These are phyloP conservation scores for Lolium perenne DNA, from an alignment of 176 grass and related monocot species.

Conservation along the genomic window DNA sequence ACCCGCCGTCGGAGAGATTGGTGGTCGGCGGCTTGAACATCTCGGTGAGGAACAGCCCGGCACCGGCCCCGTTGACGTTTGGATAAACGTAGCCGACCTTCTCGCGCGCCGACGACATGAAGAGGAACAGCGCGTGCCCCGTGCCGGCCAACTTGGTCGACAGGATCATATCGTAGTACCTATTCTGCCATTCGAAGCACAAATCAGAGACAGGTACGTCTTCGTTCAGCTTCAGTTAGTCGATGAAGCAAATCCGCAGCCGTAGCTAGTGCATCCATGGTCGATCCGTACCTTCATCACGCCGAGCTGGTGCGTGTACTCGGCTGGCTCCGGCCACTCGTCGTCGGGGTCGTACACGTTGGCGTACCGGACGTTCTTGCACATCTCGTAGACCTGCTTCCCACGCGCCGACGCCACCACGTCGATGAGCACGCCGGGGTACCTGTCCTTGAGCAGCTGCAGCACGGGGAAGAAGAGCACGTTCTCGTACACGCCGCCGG, in stretches of 20 bases:
- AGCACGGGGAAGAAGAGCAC: conserved; percentile 90
- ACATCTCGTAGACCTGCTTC: conserved; percentile 93
- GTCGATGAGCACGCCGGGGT: conserved; percentile 86
- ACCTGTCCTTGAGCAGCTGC: conserved; percentile 84
- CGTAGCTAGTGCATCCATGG: neutral
- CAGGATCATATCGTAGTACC: conserved; percentile 84
- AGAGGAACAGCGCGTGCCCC: conserved; percentile 87
- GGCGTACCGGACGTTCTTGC: conserved; percentile 89
- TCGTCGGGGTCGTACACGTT: conserved; percentile 77
- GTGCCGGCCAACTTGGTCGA: conserved; percentile 78
- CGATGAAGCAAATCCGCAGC: neutral
- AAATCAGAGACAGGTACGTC: neutral
- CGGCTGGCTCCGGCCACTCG: conserved; percentile 71
- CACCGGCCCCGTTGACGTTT: conserved; percentile 76
- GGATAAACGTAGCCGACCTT: conserved; percentile 90
- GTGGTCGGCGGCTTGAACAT: conserved; percentile 57
- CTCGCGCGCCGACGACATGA: conserved; percentile 85
- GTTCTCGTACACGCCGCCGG: conserved; percentile 94
- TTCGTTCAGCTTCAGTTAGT: neutral
- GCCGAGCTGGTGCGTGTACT: conserved; percentile 86
- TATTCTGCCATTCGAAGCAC: conserved; percentile 56
- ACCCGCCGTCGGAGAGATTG: conserved; percentile 78
- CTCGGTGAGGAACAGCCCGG: conserved; percentile 75
- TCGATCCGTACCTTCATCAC: conserved; percentile 64
- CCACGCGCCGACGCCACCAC: conserved; percentile 70